Evolutionary conservation across 2,329 filamentous ascomycete genomes (phyloP), one percentile per base, ranked within the genome.

Genomic region (Aspergillus sp.): DNA sequence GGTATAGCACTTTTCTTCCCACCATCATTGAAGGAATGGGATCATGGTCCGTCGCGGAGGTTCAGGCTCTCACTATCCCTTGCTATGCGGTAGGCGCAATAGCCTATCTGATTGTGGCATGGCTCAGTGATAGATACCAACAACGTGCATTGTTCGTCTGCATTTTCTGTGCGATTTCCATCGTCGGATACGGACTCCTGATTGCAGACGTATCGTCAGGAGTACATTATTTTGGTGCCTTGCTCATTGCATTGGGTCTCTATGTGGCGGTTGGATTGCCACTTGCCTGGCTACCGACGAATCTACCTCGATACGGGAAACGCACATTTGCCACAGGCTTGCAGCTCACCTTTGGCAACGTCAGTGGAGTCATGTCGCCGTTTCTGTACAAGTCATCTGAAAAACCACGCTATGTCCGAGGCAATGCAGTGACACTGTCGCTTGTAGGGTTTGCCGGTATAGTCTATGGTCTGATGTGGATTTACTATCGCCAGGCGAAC

Each of bases 41-140:
- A 3, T 60, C 59, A 3, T 88, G 85, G 72, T 74, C 78, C 0
- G 71, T 72, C 0, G 78, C 85, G 0, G 74, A 86, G 57, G 79
- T 88, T 5, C 86, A 90, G 62, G 79, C 87, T 29, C 75, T 90
- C 30, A 90, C 87, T 0, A 85, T 91, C 37, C 87, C 87, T 0
- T 88, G 85, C 64, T 90, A 90, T 60, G 79, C 81, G 5, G 62
- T 89, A 5, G 87, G 86, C 4, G 86, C 86, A 0, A 72, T 83
- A 5, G 78, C 77, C 0, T 90, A 89, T 61, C 78, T 90, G 61
- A 50, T 72, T 7, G 72, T 81, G 2, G 86, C 86, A 0, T 78
- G 76, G 54, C 64, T 86, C 36, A 88, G 83, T 5, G 87, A 91
- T 59, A 74, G 75, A 43, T 71, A 76, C 49, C 85, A 88, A 64